Conservation (phyloP, 257 asterid genomes). For the Orobanche coerulescens region DNA sequence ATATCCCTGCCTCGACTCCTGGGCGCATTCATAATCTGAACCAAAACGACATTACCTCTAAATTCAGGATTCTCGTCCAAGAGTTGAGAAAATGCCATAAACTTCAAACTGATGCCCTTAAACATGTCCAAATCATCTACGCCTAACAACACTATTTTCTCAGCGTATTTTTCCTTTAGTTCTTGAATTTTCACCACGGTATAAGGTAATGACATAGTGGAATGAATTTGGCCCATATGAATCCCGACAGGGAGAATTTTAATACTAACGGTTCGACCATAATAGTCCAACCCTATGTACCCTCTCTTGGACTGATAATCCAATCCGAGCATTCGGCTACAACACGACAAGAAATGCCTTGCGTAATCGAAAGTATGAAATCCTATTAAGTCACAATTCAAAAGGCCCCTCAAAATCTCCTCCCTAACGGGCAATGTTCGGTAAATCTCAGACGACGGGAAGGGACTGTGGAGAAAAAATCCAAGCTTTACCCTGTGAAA, state of each 20-base stretch:
- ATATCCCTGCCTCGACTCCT: slow-evolving; percentile 76
- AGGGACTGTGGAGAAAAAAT: slow-evolving; percentile 66
- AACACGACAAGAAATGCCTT: slow-evolving; percentile 82
- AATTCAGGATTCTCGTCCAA: slow-evolving; percentile 41
- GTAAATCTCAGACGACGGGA: slow-evolving; percentile 82
- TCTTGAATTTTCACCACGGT: slow-evolving; percentile 39
- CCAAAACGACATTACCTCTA: slow-evolving; percentile 55
- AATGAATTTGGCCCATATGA: slow-evolving; percentile 53
- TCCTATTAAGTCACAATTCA: slow-evolving; percentile 85
- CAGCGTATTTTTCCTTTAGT: slow-evolving; percentile 36
- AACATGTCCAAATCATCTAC: slow-evolving; percentile 90
- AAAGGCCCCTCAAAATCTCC: slow-evolving; percentile 69
- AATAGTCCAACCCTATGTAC: slow-evolving; percentile 75
- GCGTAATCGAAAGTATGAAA: slow-evolving; percentile 97
- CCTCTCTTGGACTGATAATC: slow-evolving; percentile 88
- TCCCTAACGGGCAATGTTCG: slow-evolving; percentile 85
- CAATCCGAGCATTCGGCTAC: slow-evolving; percentile 90
- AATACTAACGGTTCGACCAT: slow-evolving; percentile 73
- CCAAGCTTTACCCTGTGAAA: slow-evolving; percentile 57
- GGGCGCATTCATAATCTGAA: slow-evolving; percentile 71
- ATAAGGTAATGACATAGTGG: slow-evolving; percentile 34
- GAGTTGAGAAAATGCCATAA: slow-evolving; percentile 53
- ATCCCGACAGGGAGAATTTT: slow-evolving; percentile 77
- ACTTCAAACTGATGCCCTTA: slow-evolving; percentile 74
- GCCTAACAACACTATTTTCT: slow-evolving; percentile 57